Evolutionary conservation across 1,139 yeast species (phyloP).

Genomic region (Arxiozyma telluris): DNA sequence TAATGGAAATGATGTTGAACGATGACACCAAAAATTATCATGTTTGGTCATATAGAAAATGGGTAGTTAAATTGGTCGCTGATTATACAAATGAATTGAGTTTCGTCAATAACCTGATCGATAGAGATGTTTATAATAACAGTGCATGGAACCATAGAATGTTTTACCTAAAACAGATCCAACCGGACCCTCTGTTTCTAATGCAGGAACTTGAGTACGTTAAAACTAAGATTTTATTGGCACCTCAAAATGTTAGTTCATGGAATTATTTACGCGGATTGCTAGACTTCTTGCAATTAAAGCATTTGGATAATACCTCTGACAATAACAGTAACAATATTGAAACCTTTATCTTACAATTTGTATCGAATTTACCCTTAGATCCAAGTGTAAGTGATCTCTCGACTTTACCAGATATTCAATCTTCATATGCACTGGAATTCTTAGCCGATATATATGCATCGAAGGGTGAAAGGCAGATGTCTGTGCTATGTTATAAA

Average conservation of each 20-base stretch:
- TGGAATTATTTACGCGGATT: conserved; percentile 79
- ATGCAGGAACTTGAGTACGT: conserved; percentile 41
- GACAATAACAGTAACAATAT: background rate
- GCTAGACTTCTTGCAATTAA: conserved; percentile 31
- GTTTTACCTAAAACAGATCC: conserved; percentile 36
- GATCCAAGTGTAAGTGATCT: background rate
- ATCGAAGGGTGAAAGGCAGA: conserved; percentile 22
- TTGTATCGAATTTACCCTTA: conserved; percentile 1
- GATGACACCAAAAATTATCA: conserved; percentile 88
- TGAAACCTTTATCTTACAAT: background rate
- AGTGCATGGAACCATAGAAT: conserved; percentile 91
- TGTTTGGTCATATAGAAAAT: conserved; percentile 86
- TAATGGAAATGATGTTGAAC: conserved; percentile 56
- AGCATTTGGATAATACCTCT: conserved; percentile 26
- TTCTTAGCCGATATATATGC: conserved; percentile 45
- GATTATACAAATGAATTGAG: conserved; percentile 44
- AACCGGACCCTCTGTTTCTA: conserved; percentile 16
- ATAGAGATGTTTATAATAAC: conserved; percentile 69
- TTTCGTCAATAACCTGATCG: conserved; percentile 44
- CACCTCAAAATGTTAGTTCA: conserved; percentile 79
- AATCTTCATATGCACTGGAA: conserved; percentile 62
- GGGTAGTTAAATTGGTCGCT: conserved; percentile 56
- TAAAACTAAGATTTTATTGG: conserved; percentile 38
- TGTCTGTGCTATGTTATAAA: conserved; percentile 39
- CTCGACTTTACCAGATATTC: conserved; percentile 28